phyloP scores from a whole-genome alignment of 495 filamentous ascomycete species.

The Xylaria curta region DNA sequence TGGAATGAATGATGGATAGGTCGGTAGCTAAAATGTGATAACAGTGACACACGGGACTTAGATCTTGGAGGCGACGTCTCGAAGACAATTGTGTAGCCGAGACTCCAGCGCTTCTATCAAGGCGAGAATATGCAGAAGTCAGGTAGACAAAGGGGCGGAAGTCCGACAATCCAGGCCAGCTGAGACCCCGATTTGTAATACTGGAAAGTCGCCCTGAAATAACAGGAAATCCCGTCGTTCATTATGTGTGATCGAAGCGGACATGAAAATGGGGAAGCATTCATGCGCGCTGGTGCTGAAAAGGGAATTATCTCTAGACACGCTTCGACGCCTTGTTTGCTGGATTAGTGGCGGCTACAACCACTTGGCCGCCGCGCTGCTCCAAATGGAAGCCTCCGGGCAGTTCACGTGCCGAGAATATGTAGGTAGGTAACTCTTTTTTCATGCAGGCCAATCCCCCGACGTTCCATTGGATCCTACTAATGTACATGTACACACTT shows the following conservation, averaged over 20 bases:
- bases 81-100: neutral
- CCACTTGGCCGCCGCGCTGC: neutral
- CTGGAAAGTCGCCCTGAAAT: neutral
- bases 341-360: neutral
- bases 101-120: neutral
- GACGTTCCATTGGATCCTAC: neutral
- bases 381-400: constrained; percentile 3
- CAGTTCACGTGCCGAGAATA: neutral
- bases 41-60: neutral
- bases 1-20: neutral
- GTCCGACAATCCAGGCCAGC: neutral
- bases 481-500: neutral
- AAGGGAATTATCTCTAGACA: neutral
- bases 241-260: neutral
- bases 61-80: neutral
- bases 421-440: neutral
- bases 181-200: neutral
- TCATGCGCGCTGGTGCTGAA: neutral
- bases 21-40: neutral
- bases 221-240: neutral
- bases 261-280: neutral
- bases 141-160: neutral
- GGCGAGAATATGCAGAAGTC: neutral
- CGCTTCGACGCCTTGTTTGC: neutral
- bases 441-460: neutral